phyloP scores from a whole-genome alignment of 805 yeast genomes.

The Yarrowia sp. region DNA sequence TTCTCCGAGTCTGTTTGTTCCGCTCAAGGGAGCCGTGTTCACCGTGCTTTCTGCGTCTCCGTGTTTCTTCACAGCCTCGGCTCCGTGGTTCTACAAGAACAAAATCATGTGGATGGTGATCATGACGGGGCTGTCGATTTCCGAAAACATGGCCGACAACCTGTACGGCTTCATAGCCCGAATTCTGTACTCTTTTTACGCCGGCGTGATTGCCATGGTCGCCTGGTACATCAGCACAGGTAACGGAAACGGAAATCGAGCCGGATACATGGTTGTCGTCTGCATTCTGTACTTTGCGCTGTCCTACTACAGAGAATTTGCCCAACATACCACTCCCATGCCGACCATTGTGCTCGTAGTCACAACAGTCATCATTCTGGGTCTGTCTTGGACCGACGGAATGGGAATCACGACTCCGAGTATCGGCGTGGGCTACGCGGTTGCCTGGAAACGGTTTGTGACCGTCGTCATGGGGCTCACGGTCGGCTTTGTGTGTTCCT shows the following conservation, averaged over 20 bases:
- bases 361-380: constrained; percentile 48
- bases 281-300: constrained; percentile 42
- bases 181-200: constrained; percentile 47
- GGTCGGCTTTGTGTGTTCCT: constrained; percentile 47
- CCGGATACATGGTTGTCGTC: constrained; percentile 46
- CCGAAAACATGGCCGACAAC: constrained; percentile 50
- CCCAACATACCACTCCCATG: constrained; percentile 46
- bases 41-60: constrained; percentile 45
- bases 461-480: constrained; percentile 49
- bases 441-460: constrained; percentile 51
- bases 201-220: constrained; percentile 49
- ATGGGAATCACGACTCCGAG: constrained; percentile 6
- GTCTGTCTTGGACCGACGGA: constrained; percentile 47
- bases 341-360: constrained; percentile 47
- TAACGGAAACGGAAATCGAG: constrained; percentile 48
- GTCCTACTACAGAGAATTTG: constrained; percentile 46
- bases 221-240: constrained; percentile 51
- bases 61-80: constrained; percentile 45
- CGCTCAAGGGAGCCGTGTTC: constrained; percentile 45
- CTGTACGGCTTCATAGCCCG: constrained; percentile 46
- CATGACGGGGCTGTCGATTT: constrained; percentile 47
- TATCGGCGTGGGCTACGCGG: constrained; percentile 45
- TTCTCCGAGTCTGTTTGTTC: constrained; percentile 42
- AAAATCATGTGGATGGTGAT: constrained; percentile 49
- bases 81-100: constrained; percentile 44